These are phyloP conservation scores for Lipomyces starkeyi DNA, from an alignment of 805 yeast species.

Conservation along the genomic window DNA sequence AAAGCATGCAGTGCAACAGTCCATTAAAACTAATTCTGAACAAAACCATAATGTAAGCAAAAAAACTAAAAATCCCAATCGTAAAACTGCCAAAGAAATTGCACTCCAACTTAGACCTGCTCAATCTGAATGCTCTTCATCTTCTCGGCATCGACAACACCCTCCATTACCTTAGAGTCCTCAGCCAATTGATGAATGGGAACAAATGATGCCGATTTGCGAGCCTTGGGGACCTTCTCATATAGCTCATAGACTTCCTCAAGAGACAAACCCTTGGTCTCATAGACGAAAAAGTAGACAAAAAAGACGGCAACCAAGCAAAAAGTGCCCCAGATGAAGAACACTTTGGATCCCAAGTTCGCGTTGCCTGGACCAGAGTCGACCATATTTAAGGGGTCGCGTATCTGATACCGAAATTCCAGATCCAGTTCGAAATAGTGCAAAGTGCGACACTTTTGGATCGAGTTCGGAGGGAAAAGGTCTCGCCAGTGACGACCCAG, in stretches of 20 bases:
- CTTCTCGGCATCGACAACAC: conserved; percentile 13
- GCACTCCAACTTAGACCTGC: not conserved
- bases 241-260: conserved; percentile 72
- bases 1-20: too few species aligned
- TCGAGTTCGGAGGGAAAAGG: conserved; percentile 74
- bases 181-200: conserved; percentile 22
- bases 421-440: conserved; percentile 80
- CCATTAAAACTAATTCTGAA: too few species aligned
- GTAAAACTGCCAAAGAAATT: too few species aligned
- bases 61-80: too few species aligned
- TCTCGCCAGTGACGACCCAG: conserved; percentile 69
- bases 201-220: conserved; percentile 4
- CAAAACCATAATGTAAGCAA: too few species aligned
- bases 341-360: conserved; percentile 62
- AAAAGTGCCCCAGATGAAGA: conserved; percentile 83
- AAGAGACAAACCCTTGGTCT: conserved; percentile 69
- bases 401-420: conserved; percentile 74
- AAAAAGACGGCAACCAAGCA: conserved; percentile 61
- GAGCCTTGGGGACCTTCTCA: conserved; percentile 42
- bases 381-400: conserved; percentile 71
- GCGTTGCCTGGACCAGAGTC: conserved; percentile 61
- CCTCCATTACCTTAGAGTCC: not conserved
- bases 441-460: conserved; percentile 74
- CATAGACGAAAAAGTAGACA: conserved; percentile 63
- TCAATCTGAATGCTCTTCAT: not conserved